Evolutionary conservation across 176 grass and related monocot species (phyloP), one percentile per base, ranked within the genome.

Genomic region (Hsuehochloa calcarea): DNA sequence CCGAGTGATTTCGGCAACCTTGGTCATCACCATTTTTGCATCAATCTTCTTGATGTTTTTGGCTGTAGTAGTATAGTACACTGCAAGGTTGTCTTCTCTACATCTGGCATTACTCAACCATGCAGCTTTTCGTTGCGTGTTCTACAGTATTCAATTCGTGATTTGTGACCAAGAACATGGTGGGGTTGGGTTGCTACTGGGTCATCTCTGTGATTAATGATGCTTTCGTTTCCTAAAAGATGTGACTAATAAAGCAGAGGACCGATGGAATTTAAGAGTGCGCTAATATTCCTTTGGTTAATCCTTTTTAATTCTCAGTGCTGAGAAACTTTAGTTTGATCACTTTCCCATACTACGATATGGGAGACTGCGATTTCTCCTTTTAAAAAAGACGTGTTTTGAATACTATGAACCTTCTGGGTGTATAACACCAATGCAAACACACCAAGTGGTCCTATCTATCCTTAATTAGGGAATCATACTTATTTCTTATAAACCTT

Each of bases 191-290:
- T 91, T 56, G 85, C 85, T 91, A 71, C 75, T n/a, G 23, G 51
- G 81, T 65, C 41, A 91, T 80, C 85, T 91, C 64, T 68, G 25
- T 85, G 61, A 68, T 86, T 86, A 86, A 75, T 76, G 83, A 63
- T 76, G 76, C 64, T 55, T 72, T 44, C 63, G 85, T 88, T 88
- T 91, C 29, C 81, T 75, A 65, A 91, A 85, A 91, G 81, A 84
- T 85, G 81, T 5, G 62, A 49, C 55, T 81, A 81, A 47, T 70
- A 91, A 91, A 91, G 44, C 60, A 70, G 72, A 56, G 31, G 68
- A 40, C 68, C 62, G 70, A 63, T 47, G 81, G 62, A 81, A 47
- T 78, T 27, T 62, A 41, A 12, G 81, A 65, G 64, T 23, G 54
- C 52, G 65, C 76, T 75, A 60, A 61, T 84, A 64, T 90, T 68